Base-by-base conservation (phyloP, 192 early-diverging fungal genomes). In the Chytriomyces confervae region DNA sequence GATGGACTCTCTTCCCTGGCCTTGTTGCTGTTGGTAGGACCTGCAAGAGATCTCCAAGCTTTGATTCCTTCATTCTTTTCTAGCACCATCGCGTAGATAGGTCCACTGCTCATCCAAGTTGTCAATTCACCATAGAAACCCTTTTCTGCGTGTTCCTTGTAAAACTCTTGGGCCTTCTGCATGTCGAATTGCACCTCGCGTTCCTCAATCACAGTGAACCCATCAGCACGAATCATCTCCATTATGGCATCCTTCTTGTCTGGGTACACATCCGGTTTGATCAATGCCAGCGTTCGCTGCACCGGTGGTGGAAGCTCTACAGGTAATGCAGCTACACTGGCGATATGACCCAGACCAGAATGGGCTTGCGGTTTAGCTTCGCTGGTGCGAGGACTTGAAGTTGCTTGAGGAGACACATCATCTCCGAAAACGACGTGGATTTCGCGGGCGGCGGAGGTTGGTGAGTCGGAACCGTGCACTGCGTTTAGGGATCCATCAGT, bases 391-490 rank as follows among this genome's bases (percentile, higher is more conserved):
- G 20, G 13, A 49, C 53, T 77, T 76, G 76, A 47, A 36, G 36
- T 36, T 36, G 36, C 36, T 36, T 62, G 48, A 5, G 83, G 80
- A 27, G 76, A 50, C 6, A 86, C 80, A 44, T 72, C 57, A n/a
- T 69, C 72, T 9, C 83, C 85, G 77, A 89, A 89, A 4, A 89
- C 53, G 10, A 86, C 27, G 10, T 60, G 24, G 62, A 89, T 89
- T 61, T 89, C 88, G 10, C 88, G 69, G 45, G 64, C 79, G 18
- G 88, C 87, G 45, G 81, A 87, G 16, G 51, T 47, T 10, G 71
- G 76, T 47, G 87, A 87, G 75, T 89, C 89, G 6, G 89, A 90
- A 3, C 88, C 88, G 67, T 90, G 88, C 0, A 90, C 84, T n/a
- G 85, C 86, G 62, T 89, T 89, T 20, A 84, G 47, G 1, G 85